These are phyloP conservation scores for Colletotrichum somersetense DNA, from an alignment of 2,329 filamentous ascomycete genomes.

Conservation along the genomic window DNA sequence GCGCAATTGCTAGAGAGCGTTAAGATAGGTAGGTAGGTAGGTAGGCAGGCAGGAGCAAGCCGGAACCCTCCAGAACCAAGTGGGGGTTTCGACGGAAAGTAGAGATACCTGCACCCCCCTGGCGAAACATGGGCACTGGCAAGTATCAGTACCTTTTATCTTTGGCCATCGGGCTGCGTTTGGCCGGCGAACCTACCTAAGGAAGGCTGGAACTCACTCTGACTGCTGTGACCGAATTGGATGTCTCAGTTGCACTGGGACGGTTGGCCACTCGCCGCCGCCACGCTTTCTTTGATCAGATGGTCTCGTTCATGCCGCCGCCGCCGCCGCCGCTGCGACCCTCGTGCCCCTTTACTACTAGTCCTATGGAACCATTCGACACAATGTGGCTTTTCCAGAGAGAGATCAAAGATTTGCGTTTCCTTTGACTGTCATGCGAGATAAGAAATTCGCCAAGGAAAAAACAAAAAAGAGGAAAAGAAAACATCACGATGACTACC, in stretches of 20 bases:
- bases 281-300: constrained; percentile 41
- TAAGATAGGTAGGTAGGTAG: constrained; percentile 3
- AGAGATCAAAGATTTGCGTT: neutral
- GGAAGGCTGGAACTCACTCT: constrained; percentile 39
- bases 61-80: constrained; percentile 57
- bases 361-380: neutral
- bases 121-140: rapidly evolving
- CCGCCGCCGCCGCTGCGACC: constrained; percentile 13
- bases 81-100: constrained; percentile 21
- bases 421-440: neutral
- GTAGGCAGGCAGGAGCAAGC: constrained; percentile 32
- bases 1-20: constrained; percentile 31
- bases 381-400: constrained; percentile 6
- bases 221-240: constrained; percentile 33
- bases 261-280: constrained; percentile 35
- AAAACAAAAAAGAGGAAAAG: neutral
- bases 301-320: constrained; percentile 37
- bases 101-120: neutral
- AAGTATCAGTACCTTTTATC: constrained; percentile 21
- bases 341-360: neutral
- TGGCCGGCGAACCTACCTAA: constrained; percentile 20
- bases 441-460: neutral
- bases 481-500: neutral
- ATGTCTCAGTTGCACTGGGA: constrained; percentile 40
- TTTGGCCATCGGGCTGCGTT: constrained; percentile 11